Percentiles rank a stretch among this genome's conserved stretches.
Conservation (phyloP, 2,329 filamentous ascomycete species). For the Exophiala mesophila region DNA sequence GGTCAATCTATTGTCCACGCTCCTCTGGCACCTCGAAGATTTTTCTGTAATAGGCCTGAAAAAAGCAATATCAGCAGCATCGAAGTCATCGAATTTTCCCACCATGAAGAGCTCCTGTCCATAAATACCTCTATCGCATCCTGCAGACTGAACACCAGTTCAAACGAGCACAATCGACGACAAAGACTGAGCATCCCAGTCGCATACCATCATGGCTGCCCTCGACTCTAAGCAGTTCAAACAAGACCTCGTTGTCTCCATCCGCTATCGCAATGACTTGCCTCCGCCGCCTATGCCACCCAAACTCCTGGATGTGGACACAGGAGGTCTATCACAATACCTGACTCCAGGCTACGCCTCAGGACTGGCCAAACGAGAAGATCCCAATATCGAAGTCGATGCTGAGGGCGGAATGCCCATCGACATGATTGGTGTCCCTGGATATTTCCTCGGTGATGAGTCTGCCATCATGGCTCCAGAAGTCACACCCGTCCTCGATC, state of each 20-base stretch:
- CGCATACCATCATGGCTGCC: slow-evolving; percentile 22
- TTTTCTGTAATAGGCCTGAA: too few relatives aligned
- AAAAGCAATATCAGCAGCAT: too few relatives aligned
- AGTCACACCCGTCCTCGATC: slow-evolving; percentile 66
- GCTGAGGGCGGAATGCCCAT: slow-evolving; percentile 97
- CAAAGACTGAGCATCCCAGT: background rate
- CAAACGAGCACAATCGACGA: too few relatives aligned
- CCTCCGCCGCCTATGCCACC: slow-evolving; percentile 91
- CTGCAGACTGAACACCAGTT: too few relatives aligned
- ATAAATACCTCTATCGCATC: too few relatives aligned
- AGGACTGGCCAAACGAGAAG: slow-evolving; percentile 81
- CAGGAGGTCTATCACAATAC: slow-evolving; percentile 85
- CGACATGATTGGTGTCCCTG: slow-evolving; percentile 89
- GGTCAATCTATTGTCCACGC: too few relatives aligned
- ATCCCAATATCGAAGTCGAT: slow-evolving; percentile 93
- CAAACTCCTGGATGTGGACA: slow-evolving; percentile 94
- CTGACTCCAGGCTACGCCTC: slow-evolving; percentile 87
- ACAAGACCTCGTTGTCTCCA: slow-evolving; percentile 95
- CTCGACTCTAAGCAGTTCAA: slow-evolving; percentile 49
- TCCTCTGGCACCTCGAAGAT: too few relatives aligned
- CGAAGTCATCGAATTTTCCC: too few relatives aligned
- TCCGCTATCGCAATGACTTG: slow-evolving; percentile 91
- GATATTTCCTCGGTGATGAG: slow-evolving; percentile 92
- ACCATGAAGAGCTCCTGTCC: too few relatives aligned
- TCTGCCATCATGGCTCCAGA: slow-evolving; percentile 79